A percentile compares a stretch with the other conserved stretches of the same genome.
phyloP scores from a whole-genome alignment of 1,139 yeast species.

The Spencermartinsiella ligniputridi region DNA sequence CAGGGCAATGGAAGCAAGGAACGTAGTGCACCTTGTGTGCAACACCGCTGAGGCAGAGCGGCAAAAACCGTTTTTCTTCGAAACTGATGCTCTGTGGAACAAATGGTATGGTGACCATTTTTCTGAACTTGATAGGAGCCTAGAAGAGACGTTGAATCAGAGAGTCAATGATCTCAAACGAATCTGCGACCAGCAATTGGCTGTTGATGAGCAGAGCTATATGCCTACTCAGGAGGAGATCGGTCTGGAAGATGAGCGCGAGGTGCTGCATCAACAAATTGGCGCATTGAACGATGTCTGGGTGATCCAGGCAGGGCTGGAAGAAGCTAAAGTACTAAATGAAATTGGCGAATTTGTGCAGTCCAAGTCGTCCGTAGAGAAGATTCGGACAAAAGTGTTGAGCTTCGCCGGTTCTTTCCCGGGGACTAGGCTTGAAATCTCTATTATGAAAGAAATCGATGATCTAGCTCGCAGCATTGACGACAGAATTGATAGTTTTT shows the following conservation, averaged over 20 bases:
- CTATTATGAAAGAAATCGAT: constrained; percentile 16
- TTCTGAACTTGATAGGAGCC: neutral
- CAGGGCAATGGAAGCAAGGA: constrained; percentile 1
- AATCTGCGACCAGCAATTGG: neutral
- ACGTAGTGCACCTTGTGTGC: neutral
- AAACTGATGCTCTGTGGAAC: neutral
- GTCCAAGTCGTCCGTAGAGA: constrained; percentile 25
- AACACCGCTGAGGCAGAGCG: neutral
- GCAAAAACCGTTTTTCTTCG: neutral
- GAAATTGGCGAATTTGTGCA: constrained; percentile 26
- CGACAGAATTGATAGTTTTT: constrained; percentile 16
- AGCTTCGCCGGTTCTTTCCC: constrained; percentile 18
- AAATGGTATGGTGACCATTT: neutral
- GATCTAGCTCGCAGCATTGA: constrained; percentile 11
- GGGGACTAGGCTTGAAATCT: constrained; percentile 14
- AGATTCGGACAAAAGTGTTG: constrained; percentile 19
- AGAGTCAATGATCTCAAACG: neutral
- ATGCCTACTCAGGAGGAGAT: constrained; percentile 6
- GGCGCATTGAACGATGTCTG: constrained; percentile 25
- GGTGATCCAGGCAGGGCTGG: constrained; percentile 29
- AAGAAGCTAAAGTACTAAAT: constrained; percentile 25
- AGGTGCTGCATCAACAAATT: constrained; percentile 1
- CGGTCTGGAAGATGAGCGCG: constrained; percentile 7
- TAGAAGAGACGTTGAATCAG: neutral
- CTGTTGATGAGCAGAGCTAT: neutral